phyloP scores from a whole-genome alignment of 768 basidiomycete genomes.

The Strobilomyces confusus region DNA sequence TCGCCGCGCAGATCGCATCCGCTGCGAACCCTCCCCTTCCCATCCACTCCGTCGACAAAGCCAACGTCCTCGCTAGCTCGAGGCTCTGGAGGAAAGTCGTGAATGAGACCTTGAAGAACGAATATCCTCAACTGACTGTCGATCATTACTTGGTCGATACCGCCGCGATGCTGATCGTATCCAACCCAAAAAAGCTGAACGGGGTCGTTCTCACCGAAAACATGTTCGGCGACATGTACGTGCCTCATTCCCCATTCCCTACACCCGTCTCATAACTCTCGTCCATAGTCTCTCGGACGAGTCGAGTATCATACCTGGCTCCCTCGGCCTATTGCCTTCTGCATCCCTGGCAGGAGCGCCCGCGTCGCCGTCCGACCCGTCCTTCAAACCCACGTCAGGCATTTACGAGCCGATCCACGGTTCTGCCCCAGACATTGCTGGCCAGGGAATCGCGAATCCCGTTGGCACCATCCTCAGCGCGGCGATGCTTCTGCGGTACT shows the following conservation, averaged over 20 bases:
- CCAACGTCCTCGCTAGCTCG: slow-evolving; percentile 94
- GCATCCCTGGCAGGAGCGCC: slow-evolving; percentile 93
- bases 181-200: slow-evolving; percentile 87
- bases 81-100: slow-evolving; percentile 94
- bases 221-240: slow-evolving; percentile 95
- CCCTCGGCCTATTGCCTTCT: slow-evolving; percentile 92
- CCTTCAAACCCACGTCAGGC: slow-evolving; percentile 77
- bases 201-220: slow-evolving; percentile 95
- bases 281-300: slow-evolving; percentile 84
- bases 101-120: slow-evolving; percentile 73
- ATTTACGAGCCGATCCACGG: slow-evolving; percentile 98
- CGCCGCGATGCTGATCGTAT: slow-evolving; percentile 92
- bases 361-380: slow-evolving; percentile 44
- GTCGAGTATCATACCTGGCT: slow-evolving; percentile 95
- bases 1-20: slow-evolving; percentile 90
- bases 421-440: slow-evolving; percentile 94
- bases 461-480: slow-evolving; percentile 93
- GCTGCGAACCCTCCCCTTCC: slow-evolving; percentile 77
- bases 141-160: slow-evolving; percentile 95
- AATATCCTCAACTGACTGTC: slow-evolving; percentile 84
- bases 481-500: slow-evolving; percentile 92
- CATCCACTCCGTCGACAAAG: slow-evolving; percentile 96
- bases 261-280: slow-evolving; percentile 1
- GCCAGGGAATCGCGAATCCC: slow-evolving; percentile 89
- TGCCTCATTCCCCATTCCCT: slow-evolving; percentile 6